phyloP scores from a whole-genome alignment of 208 protist species.

The Crithidia brevicula region DNA sequence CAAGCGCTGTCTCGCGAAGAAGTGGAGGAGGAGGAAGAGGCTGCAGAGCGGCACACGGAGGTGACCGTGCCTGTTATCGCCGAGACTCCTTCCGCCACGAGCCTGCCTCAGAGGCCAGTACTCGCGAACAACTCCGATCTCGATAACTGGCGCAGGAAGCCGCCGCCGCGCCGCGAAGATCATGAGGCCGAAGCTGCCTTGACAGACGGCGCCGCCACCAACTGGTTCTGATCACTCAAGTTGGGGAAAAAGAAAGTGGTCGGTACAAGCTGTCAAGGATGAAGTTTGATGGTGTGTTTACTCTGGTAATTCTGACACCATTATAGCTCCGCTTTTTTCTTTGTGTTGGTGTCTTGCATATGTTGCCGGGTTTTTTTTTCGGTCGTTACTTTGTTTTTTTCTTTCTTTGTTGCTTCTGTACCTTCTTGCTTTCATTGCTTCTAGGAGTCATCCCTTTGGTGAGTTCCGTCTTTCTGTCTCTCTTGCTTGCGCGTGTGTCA shows the following conservation, averaged over 20 bases:
- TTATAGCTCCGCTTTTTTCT: too few relatives aligned
- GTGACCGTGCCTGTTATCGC: neutral
- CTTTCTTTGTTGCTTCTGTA: too few relatives aligned
- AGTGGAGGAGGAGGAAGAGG: conserved; percentile 13
- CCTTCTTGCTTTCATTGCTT: too few relatives aligned
- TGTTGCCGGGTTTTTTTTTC: too few relatives aligned
- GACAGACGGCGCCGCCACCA: neutral
- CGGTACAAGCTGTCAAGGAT: neutral
- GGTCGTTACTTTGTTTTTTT: conserved; percentile 15
- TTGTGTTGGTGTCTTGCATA: neutral
- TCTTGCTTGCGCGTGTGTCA: too few relatives aligned
- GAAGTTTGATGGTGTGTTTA: too few relatives aligned
- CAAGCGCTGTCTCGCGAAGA: conserved; percentile 1
- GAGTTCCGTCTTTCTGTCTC: too few relatives aligned
- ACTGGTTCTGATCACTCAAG: conserved; percentile 6
- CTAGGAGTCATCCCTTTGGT: too few relatives aligned
- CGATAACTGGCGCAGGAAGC: conserved; percentile 18
- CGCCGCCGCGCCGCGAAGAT: conserved; percentile 11
- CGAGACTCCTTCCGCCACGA: neutral
- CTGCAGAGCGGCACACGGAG: neutral
- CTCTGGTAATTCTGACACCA: too few relatives aligned
- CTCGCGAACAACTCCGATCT: conserved; percentile 12
- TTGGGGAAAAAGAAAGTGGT: neutral
- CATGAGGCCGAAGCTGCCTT: neutral
- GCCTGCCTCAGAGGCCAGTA: neutral